Evolutionary conservation across 352 stramenopile species (phyloP).

Genomic region (Halophytophthora polymorphica): DNA sequence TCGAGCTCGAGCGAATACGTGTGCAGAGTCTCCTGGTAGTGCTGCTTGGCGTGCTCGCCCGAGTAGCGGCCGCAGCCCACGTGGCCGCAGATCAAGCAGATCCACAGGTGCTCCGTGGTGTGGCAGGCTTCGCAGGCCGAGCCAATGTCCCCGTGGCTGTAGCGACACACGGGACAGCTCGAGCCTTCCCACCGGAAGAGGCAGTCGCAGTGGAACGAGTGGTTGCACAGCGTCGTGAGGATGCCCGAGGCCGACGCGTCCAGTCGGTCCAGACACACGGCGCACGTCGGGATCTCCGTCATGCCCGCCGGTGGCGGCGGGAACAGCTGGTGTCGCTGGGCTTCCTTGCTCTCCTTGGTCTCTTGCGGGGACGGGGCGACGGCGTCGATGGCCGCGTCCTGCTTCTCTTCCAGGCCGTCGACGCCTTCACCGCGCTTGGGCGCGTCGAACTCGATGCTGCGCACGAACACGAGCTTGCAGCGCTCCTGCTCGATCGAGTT

Average conservation of each 20-base stretch:
- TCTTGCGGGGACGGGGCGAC: constrained; percentile 9
- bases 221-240: constrained; percentile 97
- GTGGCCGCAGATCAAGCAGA: constrained; percentile 95
- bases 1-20: constrained; percentile 95
- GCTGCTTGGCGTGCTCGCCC: constrained; percentile 91
- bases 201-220: constrained; percentile 97
- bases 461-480: constrained; percentile 90
- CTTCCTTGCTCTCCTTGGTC: constrained; percentile 25
- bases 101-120: constrained; percentile 94
- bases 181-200: constrained; percentile 93
- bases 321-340: constrained; percentile 44
- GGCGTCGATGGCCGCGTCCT: constrained; percentile 6
- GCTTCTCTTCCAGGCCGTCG: constrained; percentile 22
- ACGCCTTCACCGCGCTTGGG: constrained; percentile 22
- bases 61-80: constrained; percentile 96
- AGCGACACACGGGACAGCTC: constrained; percentile 95
- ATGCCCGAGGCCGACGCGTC: constrained; percentile 87
- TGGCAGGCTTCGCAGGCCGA: constrained; percentile 93
- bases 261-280: constrained; percentile 90
- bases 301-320: constrained; percentile 62
- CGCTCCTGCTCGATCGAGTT: constrained; percentile 90
- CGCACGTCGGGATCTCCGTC: constrained; percentile 89
- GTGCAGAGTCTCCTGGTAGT: constrained; percentile 93
- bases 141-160: constrained; percentile 93
- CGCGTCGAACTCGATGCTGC: constrained; percentile 82